Evolutionary conservation across 495 filamentous ascomycete genomes (phyloP).

Genomic region (Tuber microsphaerosporum): DNA sequence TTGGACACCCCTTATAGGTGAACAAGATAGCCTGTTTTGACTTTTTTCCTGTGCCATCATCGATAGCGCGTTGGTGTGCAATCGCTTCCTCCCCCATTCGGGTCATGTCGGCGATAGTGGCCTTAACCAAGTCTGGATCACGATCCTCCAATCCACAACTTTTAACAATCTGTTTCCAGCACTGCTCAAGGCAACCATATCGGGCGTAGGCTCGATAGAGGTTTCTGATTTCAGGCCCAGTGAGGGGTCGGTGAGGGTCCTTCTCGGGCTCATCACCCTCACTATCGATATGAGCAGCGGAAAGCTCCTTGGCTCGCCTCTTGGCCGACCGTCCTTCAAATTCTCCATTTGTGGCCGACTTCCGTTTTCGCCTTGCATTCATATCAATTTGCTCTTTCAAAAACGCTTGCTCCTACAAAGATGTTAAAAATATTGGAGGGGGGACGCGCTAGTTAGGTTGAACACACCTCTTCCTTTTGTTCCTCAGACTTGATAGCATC

Average conservation of each 20-base stretch:
- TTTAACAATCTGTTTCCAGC: conserved; percentile 72
- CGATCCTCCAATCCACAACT: conserved; percentile 76
- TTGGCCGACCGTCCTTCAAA: conserved; percentile 87
- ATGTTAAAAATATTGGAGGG: conserved; percentile 11
- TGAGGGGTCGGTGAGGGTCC: conserved; percentile 78
- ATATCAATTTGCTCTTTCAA: conserved; percentile 75
- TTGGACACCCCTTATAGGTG: conserved; percentile 81
- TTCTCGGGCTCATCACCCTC: conserved; percentile 47
- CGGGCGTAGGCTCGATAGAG: conserved; percentile 79
- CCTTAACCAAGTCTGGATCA: conserved; percentile 66
- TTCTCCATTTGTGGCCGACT: conserved; percentile 55
- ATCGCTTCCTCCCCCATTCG: conserved; percentile 36
- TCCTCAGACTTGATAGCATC: conserved; percentile 83
- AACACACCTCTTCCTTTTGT: conserved; percentile 51
- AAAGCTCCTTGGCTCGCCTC: conserved; percentile 65
- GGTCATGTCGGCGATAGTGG: conserved; percentile 52
- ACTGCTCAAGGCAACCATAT: conserved; percentile 80
- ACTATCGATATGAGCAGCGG: conserved; percentile 58
- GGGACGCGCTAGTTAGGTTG: neutral
- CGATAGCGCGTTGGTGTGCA: conserved; percentile 44
- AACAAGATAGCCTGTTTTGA: conserved; percentile 94
- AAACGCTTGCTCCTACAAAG: conserved; percentile 60
- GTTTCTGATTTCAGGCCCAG: conserved; percentile 84
- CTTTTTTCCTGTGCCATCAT: conserved; percentile 77
- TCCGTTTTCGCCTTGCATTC: conserved; percentile 78